These are phyloP conservation scores for Tilletia caries DNA, from an alignment of 1,284 basidiomycete genomes.

Conservation along the genomic window DNA sequence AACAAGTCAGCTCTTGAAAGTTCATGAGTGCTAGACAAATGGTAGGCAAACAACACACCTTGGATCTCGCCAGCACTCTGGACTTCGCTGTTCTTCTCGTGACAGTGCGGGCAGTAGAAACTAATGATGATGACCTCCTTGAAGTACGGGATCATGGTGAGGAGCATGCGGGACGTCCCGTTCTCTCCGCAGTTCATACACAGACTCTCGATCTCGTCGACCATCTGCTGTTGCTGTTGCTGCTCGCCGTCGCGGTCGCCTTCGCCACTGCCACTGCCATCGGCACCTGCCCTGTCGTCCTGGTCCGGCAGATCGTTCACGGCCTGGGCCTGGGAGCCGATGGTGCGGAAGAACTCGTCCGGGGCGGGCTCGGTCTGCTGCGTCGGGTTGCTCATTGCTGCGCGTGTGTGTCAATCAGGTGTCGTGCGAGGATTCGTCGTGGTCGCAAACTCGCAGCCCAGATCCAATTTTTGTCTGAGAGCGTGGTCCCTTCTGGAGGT, in stretches of 20 bases:
- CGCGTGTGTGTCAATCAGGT: background rate
- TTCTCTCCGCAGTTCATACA: conserved; percentile 92
- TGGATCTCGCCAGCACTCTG: conserved; percentile 85
- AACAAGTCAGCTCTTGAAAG: too few relatives aligned
- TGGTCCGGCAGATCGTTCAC: conserved; percentile 18
- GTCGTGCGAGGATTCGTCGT: background rate
- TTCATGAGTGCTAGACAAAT: background rate
- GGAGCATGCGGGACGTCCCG: conserved; percentile 84
- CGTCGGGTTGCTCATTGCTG: background rate
- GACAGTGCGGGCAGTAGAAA: conserved; percentile 92
- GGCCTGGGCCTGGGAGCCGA: conserved; percentile 30
- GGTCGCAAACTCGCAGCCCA: background rate
- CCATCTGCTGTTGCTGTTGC: conserved; percentile 31
- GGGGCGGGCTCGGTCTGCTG: background rate
- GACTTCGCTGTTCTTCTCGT: conserved; percentile 85
- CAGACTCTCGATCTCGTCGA: conserved; percentile 69
- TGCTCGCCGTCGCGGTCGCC: background rate
- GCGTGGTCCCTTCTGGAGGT: too few relatives aligned
- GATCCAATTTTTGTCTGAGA: too few relatives aligned
- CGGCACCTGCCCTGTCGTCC: background rate
- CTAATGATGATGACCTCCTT: conserved; percentile 92
- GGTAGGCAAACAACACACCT: conserved; percentile 59
- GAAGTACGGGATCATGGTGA: conserved; percentile 96
- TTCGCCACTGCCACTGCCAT: background rate
- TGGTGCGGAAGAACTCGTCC: conserved; percentile 40